These are phyloP conservation scores for Lentithecium fluviatile DNA, from an alignment of 495 filamentous ascomycete genomes.

Conservation along the genomic window DNA sequence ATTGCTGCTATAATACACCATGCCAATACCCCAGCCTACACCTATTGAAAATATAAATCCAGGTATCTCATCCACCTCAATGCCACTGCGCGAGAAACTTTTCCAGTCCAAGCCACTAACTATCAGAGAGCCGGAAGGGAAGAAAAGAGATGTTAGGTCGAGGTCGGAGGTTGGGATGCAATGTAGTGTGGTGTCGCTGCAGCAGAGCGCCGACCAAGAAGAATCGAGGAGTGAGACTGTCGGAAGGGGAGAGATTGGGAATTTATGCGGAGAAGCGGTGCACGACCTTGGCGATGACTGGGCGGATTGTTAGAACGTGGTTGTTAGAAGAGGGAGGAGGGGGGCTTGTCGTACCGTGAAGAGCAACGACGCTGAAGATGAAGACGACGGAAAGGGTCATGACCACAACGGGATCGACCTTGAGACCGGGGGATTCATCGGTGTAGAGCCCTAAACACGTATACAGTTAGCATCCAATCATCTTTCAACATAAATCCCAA, in stretches of 20 bases:
- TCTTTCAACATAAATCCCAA: neutral
- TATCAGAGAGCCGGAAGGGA: neutral
- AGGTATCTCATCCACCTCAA: neutral
- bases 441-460: constrained; percentile 79
- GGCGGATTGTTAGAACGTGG: constrained; percentile 25
- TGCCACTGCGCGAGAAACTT: constrained; percentile 6
- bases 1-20: constrained; percentile 18
- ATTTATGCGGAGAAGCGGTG: constrained; percentile 73
- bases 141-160: neutral
- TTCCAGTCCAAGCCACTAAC: constrained; percentile 8
- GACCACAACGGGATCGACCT: constrained; percentile 96
- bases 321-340: neutral
- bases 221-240: neutral
- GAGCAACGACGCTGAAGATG: constrained; percentile 95
- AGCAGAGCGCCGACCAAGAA: constrained; percentile 18
- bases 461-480: constrained; percentile 29
- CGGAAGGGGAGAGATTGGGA: neutral
- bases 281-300: constrained; percentile 96
- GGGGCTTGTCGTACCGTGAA: constrained; percentile 73
- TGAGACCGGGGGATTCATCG: constrained; percentile 91
- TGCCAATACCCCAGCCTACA: neutral
- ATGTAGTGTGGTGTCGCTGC: constrained; percentile 4
- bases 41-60: no score
- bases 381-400: constrained; percentile 92
- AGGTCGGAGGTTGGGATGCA: neutral